Percentiles rank a stretch among this genome's conserved stretches.
Evolutionary conservation across 1,284 basidiomycete species (phyloP).

Genomic region (Ustilago nuda): DNA sequence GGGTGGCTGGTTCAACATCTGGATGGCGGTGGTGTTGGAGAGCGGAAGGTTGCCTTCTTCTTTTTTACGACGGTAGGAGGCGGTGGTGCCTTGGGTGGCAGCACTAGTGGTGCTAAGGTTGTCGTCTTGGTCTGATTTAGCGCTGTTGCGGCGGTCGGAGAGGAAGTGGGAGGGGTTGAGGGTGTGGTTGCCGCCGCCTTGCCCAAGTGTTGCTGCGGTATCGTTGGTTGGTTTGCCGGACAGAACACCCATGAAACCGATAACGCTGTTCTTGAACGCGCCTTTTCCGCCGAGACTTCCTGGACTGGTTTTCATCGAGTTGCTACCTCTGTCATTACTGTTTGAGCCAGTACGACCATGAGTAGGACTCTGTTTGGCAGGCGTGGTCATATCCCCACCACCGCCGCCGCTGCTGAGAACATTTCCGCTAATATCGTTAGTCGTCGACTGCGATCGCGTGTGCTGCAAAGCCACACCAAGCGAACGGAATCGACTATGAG

Average conservation of each 20-base stretch:
- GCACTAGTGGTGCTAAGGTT: constrained; percentile 39
- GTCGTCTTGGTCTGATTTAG: constrained; percentile 44
- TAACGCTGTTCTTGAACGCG: constrained; percentile 50
- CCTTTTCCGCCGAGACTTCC: constrained; percentile 29
- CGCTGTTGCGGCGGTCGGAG: constrained; percentile 29
- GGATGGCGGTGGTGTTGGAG: constrained; percentile 37
- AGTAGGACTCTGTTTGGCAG: constrained; percentile 4
- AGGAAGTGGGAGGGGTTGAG: constrained; percentile 23
- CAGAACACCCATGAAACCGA: constrained; percentile 43
- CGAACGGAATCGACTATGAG: constrained; percentile 24
- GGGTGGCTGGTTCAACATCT: constrained; percentile 35
- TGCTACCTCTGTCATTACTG: constrained; percentile 2
- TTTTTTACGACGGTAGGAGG: constrained; percentile 45
- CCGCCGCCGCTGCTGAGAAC: constrained; percentile 22
- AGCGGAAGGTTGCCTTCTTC: constrained; percentile 49
- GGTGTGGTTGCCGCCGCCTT: neutral
- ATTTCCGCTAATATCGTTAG: constrained; percentile 19
- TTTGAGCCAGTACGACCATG: constrained; percentile 8
- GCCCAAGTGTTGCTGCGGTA: constrained; percentile 2
- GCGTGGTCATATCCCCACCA: constrained; percentile 7
- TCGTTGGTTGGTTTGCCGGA: constrained; percentile 21
- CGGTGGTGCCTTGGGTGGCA: constrained; percentile 49
- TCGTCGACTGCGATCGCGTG: constrained; percentile 29
- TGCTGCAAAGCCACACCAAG: constrained; percentile 20
- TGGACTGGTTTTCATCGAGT: constrained; percentile 10